phyloP scores from a whole-genome alignment of 2,329 filamentous ascomycete species.

The Cytospora schulzeri region DNA sequence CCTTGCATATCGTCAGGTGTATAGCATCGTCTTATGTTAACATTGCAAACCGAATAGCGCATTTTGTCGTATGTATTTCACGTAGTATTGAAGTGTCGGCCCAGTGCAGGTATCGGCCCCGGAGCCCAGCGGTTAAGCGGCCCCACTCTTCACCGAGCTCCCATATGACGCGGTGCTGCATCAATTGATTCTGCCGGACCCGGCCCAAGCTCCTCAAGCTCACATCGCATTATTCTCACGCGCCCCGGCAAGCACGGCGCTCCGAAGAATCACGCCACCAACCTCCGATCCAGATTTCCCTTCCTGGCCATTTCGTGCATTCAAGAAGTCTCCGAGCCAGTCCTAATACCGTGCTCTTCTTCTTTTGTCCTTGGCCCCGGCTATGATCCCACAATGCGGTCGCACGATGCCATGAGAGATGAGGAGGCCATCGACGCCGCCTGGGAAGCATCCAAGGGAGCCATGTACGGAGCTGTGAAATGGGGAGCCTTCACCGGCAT shows the following conservation, averaged over 20 bases:
- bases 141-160: slow-evolving; percentile 18
- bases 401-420: slow-evolving; percentile 61
- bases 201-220: background rate
- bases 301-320: background rate
- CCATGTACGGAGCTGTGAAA: slow-evolving; percentile 66
- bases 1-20: background rate
- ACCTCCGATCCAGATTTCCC: background rate
- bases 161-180: slow-evolving; percentile 11
- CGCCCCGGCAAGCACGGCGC: background rate
- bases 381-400: slow-evolving; percentile 42
- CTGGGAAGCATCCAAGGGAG: slow-evolving; percentile 71
- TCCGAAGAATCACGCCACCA: slow-evolving; percentile 11
- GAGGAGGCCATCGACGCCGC: slow-evolving; percentile 70
- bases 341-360: background rate
- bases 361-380: background rate
- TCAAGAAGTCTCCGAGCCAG: background rate
- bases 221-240: slow-evolving; percentile 4
- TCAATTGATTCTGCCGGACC: slow-evolving; percentile 1
- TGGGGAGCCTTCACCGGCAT: slow-evolving; percentile 70
- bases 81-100: background rate
- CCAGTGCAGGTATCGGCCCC: background rate
- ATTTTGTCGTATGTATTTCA: too few relatives aligned
- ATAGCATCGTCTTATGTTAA: too few relatives aligned
- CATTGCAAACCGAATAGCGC: too few relatives aligned
- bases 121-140: background rate